phyloP scores from a whole-genome alignment of 352 stramenopile genomes.

The Salisapilia sapeloensis region DNA sequence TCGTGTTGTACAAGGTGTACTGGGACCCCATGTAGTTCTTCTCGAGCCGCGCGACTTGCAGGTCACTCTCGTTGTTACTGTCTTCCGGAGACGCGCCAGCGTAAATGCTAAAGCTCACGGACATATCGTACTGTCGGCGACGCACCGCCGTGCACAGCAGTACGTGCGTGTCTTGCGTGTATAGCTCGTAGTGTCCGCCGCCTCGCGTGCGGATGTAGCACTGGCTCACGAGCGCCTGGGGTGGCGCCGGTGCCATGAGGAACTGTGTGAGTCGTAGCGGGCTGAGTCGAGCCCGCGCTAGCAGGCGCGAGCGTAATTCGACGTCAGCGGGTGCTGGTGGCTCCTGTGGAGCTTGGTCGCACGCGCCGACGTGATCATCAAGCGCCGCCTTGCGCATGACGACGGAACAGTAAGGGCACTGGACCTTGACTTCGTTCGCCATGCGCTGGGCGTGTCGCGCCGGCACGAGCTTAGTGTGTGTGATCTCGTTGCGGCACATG shows the following conservation, averaged over 20 bases:
- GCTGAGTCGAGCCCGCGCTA: slow-evolving; percentile 40
- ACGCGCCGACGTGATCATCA: slow-evolving; percentile 35
- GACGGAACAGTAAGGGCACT: slow-evolving; percentile 39
- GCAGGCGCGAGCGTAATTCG: slow-evolving; percentile 34
- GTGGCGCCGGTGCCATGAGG: slow-evolving; percentile 31
- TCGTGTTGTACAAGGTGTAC: slow-evolving; percentile 74
- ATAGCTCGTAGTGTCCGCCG: slow-evolving; percentile 71
- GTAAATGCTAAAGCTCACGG: slow-evolving; percentile 68
- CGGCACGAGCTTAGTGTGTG: slow-evolving; percentile 38
- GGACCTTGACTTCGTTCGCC: slow-evolving; percentile 75
- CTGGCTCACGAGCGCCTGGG: slow-evolving; percentile 61
- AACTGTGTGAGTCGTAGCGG: slow-evolving; percentile 31
- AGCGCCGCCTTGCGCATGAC: slow-evolving; percentile 62
- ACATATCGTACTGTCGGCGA: slow-evolving; percentile 77
- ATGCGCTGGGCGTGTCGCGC: slow-evolving; percentile 65
- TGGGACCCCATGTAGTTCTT: slow-evolving; percentile 82
- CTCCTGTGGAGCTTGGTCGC: slow-evolving; percentile 51
- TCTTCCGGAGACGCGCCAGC: slow-evolving; percentile 29
- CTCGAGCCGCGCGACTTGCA: slow-evolving; percentile 58
- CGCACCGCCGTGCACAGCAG: slow-evolving; percentile 60
- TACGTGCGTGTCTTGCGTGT: slow-evolving; percentile 66
- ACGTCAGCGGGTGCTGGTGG: slow-evolving; percentile 56
- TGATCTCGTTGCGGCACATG: slow-evolving; percentile 64
- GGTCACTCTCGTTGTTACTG: slow-evolving; percentile 5
- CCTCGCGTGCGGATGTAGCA: slow-evolving; percentile 76